Conservation (phyloP, 2,329 filamentous ascomycete species). For the Fusarium austroafricanum region DNA sequence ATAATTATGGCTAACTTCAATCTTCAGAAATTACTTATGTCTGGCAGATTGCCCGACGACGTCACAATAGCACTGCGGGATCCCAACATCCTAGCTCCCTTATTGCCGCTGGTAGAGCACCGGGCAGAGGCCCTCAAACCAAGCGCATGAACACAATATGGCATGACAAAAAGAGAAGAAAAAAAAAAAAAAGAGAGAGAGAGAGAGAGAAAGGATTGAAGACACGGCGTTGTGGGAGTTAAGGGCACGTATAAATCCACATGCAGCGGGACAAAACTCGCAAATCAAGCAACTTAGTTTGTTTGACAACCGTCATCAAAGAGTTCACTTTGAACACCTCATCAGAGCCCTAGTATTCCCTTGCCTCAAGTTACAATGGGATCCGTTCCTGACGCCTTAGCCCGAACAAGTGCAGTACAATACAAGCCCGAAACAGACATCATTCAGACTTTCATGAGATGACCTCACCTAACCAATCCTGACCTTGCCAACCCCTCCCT, state of each 20-base stretch:
- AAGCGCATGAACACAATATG: neutral
- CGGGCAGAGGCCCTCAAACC: conserved; percentile 64
- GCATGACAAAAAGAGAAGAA: neutral
- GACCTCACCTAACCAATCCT: conserved; percentile 1
- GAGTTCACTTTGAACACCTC: conserved; percentile 12
- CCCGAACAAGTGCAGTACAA: conserved; percentile 9
- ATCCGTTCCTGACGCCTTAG: neutral
- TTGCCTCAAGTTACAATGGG: conserved; percentile 1
- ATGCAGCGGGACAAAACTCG: conserved; percentile 12
- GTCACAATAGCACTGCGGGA: conserved; percentile 82
- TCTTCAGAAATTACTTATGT: conserved; percentile 60
- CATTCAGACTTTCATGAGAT: conserved; percentile 35
- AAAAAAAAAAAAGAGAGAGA: too few relatives aligned
- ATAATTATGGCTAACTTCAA: neutral
- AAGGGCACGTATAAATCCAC: conserved; percentile 1
- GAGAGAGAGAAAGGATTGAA: too few relatives aligned
- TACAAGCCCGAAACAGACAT: conserved; percentile 35
- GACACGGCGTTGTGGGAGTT: conserved; percentile 36
- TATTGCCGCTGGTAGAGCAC: conserved; percentile 78
- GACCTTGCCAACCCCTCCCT: conserved; percentile 9
- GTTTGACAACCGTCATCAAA: conserved; percentile 32
- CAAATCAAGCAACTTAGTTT: conserved; percentile 27
- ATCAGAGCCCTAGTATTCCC: neutral
- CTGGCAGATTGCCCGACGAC: conserved; percentile 72
- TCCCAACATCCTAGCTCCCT: conserved; percentile 76